Evolutionary conservation across 164 flowering plant species (phyloP), one percentile per base, ranked within the genome.

Genomic region (Liquidambar formosana): DNA sequence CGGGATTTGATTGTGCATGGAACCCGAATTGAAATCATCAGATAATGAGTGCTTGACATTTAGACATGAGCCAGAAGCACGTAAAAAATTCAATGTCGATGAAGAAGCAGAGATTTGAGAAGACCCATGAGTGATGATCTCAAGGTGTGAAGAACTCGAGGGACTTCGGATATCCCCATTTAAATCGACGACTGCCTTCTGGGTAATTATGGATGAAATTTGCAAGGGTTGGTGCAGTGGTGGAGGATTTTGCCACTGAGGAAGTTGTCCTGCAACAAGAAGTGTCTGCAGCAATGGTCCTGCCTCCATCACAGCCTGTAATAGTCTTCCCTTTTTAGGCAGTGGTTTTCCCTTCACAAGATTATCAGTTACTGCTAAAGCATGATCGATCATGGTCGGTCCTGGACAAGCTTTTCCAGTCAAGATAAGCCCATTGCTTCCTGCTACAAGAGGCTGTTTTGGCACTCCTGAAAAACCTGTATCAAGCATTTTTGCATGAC

Each of bases 281-380:
- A 67, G 71, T 10, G 75, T 71, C 52, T 59, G 65, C 18, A 71
- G 65, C 43, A 71, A 61, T 23, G 75, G 75, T 2, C 59, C 71
- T 25, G 71, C 65, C 21, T 65, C 62, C 21, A 60, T 48, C 6
- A 71, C 70, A 56, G 60, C 57, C 51, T 48, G 49, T 14, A 63
- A 54, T 19, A 65, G 45, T 26, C 41, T 66, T 19, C 75, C 75
- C 21, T 72, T 66, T 19, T 66, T 45, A 16, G 75, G 70, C 38
- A 66, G 38, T 26, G 66, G 61, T 26, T 25, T 66, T n/a, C 23
- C 47, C 16, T 59, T 57, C 5, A 45, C 44, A 16, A 59, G 62
- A 15, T 15, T 15, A n/a, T 49, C 53, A 16, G 14, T 49, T 16
- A 49, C 53, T n/a, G n/a, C n/a, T 16, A n/a, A 49, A 23, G 27